phyloP scores from a whole-genome alignment of 1,284 basidiomycete genomes.

The Cutaneotrichosporon spelunceum region DNA sequence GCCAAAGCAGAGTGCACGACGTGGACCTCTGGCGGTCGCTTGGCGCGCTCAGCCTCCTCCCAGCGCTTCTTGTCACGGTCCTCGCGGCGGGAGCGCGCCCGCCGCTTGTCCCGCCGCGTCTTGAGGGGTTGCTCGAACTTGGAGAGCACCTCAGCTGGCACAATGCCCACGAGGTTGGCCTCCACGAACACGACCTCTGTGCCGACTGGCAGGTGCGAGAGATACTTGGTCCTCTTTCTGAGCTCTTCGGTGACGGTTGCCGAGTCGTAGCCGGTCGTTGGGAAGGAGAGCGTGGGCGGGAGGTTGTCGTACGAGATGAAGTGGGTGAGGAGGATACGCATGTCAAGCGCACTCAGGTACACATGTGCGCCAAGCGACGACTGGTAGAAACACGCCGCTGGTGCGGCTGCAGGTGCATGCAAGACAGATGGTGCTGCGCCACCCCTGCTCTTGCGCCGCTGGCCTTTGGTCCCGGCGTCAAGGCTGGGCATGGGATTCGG shows the following conservation, averaged over 20 bases:
- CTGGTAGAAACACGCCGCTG: constrained; percentile 87
- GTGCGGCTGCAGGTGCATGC: constrained; percentile 25
- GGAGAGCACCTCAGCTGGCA: constrained; percentile 67
- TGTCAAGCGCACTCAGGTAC: constrained; percentile 93
- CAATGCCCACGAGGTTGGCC: constrained; percentile 72
- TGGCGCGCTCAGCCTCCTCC: constrained; percentile 63
- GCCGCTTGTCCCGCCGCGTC: constrained; percentile 67
- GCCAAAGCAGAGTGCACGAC: constrained; percentile 19
- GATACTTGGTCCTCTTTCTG: constrained; percentile 90
- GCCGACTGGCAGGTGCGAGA: constrained; percentile 84
- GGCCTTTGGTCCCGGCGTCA: constrained; percentile 18
- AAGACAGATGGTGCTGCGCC: constrained; percentile 26
- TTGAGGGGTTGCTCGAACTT: constrained; percentile 76
- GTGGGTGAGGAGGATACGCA: constrained; percentile 83
- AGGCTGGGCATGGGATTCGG: constrained; percentile 42
- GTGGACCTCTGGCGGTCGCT: constrained; percentile 16
- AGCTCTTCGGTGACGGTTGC: constrained; percentile 77
- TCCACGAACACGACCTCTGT: constrained; percentile 94
- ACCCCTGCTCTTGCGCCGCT: constrained; percentile 34
- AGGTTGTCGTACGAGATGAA: constrained; percentile 79
- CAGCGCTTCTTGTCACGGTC: constrained; percentile 72
- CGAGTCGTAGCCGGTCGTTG: constrained; percentile 69
- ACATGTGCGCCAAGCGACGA: constrained; percentile 85
- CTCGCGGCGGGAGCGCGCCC: constrained; percentile 75
- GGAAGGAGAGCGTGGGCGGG: constrained; percentile 74